A percentile compares a stretch with the other conserved stretches of the same genome.
These are phyloP conservation scores for Corrigiola litoralis DNA, from an alignment of 179 eudicot genomes.

Conservation along the genomic window DNA sequence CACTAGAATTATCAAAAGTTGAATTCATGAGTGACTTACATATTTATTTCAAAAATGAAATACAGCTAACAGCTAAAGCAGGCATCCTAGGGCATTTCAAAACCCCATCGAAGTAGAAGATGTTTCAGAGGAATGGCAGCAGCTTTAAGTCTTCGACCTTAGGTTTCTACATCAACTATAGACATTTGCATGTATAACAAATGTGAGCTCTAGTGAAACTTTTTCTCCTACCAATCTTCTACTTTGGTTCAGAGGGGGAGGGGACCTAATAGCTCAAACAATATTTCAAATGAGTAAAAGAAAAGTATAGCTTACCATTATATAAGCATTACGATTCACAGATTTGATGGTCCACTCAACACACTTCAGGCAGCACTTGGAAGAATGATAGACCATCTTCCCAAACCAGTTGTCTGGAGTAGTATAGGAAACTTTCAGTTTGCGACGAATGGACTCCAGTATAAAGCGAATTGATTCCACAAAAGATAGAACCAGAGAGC, in stretches of 20 bases:
- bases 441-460: slow-evolving; percentile 86
- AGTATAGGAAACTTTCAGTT: slow-evolving; percentile 59
- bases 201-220: neutral
- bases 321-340: slow-evolving; percentile 92
- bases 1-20: too few species aligned
- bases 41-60: neutral
- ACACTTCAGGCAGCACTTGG: slow-evolving; percentile 53
- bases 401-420: slow-evolving; percentile 65
- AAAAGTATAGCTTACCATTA: slow-evolving; percentile 53
- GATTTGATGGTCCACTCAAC: slow-evolving; percentile 88
- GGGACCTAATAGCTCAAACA: neutral
- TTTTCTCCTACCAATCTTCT: neutral
- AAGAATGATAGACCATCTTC: slow-evolving; percentile 51
- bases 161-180: too few species aligned
- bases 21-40: neutral
- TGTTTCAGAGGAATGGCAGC: neutral
- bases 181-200: neutral
- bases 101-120: neutral
- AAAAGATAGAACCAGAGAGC: slow-evolving; percentile 75
- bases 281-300: neutral
- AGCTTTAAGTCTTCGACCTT: neutral
- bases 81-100: neutral
- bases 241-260: neutral
- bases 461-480: slow-evolving; percentile 78
- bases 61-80: neutral